Evolutionary conservation across 1,284 basidiomycete species (phyloP).

Genomic region (Wolfiporia cocos): DNA sequence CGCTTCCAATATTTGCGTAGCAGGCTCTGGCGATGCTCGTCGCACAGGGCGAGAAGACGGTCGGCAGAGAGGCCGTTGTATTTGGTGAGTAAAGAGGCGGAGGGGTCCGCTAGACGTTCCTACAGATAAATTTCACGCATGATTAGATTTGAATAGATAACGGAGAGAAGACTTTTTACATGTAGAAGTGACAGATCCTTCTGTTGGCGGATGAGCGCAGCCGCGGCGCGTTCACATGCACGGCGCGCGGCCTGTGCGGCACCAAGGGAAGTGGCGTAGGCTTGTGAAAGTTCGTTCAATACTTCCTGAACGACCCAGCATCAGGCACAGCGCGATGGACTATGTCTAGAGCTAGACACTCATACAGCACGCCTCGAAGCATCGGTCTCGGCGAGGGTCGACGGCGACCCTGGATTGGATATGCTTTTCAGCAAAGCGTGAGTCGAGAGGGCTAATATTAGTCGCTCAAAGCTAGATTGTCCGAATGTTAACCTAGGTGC

Average conservation of each 20-base stretch:
- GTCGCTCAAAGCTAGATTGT: constrained; percentile 29
- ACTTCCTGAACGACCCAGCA: constrained; percentile 7
- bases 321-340: not conserved
- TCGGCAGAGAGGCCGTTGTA: constrained; percentile 28
- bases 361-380: constrained; percentile 6
- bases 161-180: constrained; percentile 9
- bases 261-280: constrained; percentile 17
- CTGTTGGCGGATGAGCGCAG: constrained; percentile 16
- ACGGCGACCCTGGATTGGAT: constrained; percentile 6
- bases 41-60: constrained; percentile 28
- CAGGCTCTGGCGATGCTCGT: constrained; percentile 29
- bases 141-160: not conserved
- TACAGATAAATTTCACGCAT: constrained; percentile 1
- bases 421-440: constrained; percentile 35
- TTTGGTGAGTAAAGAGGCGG: constrained; percentile 18
- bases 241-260: constrained; percentile 15
- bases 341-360: not conserved
- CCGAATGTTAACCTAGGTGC: constrained; percentile 27
- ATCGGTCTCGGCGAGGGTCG: constrained; percentile 3
- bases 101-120: constrained; percentile 15
- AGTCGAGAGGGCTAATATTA: constrained; percentile 44
- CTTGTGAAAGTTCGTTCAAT: constrained; percentile 12
- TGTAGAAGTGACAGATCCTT: constrained; percentile 16
- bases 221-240: constrained; percentile 23
- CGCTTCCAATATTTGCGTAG: constrained; percentile 25